These are phyloP conservation scores for Fusarium papillatum DNA, from an alignment of 2,329 filamentous ascomycete genomes.

Conservation along the genomic window DNA sequence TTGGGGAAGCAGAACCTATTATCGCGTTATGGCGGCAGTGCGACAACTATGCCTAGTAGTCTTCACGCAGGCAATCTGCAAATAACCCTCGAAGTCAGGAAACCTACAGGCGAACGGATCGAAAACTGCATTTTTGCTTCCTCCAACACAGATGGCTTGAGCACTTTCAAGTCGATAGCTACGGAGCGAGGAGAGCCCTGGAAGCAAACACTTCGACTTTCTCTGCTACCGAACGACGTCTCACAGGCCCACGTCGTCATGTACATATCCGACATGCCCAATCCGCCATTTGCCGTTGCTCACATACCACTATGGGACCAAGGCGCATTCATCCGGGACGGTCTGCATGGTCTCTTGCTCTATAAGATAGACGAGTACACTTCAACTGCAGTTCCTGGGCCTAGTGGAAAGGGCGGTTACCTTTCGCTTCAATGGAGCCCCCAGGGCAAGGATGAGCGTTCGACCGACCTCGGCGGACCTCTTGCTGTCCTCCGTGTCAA, in stretches of 20 bases:
- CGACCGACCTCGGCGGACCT: slow-evolving; percentile 83
- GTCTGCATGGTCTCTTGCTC: slow-evolving; percentile 82
- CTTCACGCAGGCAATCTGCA: slow-evolving; percentile 82
- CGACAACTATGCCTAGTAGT: slow-evolving; percentile 75
- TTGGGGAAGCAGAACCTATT: slow-evolving; percentile 81
- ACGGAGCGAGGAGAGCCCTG: slow-evolving; percentile 85
- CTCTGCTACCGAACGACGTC: slow-evolving; percentile 84
- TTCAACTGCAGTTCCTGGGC: slow-evolving; percentile 73
- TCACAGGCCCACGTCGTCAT: slow-evolving; percentile 88
- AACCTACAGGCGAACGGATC: slow-evolving; percentile 82
- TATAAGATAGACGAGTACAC: slow-evolving; percentile 96
- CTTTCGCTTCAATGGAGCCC: slow-evolving; percentile 86
- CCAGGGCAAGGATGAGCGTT: slow-evolving; percentile 73
- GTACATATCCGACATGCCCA: slow-evolving; percentile 88
- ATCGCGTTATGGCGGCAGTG: slow-evolving; percentile 79
- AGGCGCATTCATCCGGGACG: slow-evolving; percentile 90
- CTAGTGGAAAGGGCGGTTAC: slow-evolving; percentile 85
- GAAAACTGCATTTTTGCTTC: slow-evolving; percentile 90
- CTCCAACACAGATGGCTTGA: slow-evolving; percentile 83
- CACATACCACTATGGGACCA: slow-evolving; percentile 96
- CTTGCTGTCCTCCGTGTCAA: slow-evolving; percentile 84
- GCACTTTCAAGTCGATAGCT: slow-evolving; percentile 90
- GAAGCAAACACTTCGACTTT: slow-evolving; percentile 89
- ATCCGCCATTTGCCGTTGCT: slow-evolving; percentile 89
- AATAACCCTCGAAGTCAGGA: slow-evolving; percentile 89